These are phyloP conservation scores for Phytophthora palmivora DNA, from an alignment of 352 stramenopile genomes.

Conservation along the genomic window DNA sequence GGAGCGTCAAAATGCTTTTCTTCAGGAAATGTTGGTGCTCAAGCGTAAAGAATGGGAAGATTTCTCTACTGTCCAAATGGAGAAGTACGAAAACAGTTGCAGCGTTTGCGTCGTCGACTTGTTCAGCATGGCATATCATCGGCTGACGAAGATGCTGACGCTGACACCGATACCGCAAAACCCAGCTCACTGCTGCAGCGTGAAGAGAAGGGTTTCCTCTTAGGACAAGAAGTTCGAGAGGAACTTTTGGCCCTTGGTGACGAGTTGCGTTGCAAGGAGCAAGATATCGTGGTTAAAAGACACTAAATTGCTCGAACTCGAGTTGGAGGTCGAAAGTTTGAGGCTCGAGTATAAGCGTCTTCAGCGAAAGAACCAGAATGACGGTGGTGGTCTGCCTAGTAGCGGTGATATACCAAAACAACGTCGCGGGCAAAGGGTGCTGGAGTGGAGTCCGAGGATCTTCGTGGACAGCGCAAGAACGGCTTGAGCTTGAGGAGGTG, in stretches of 20 bases:
- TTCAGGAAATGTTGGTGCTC: slow-evolving; percentile 65
- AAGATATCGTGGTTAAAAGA: slow-evolving; percentile 64
- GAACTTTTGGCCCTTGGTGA: slow-evolving; percentile 50
- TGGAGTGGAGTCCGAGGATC: slow-evolving; percentile 8
- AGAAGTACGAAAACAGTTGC: slow-evolving; percentile 61
- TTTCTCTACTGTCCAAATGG: slow-evolving; percentile 52
- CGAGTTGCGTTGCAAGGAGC: slow-evolving; percentile 60
- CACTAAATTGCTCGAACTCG: slow-evolving; percentile 67
- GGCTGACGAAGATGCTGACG: slow-evolving; percentile 15
- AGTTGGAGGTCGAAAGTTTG: slow-evolving; percentile 77
- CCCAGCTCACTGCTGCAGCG: slow-evolving; percentile 31
- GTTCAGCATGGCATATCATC: slow-evolving; percentile 38
- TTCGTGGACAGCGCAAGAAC: slow-evolving; percentile 41
- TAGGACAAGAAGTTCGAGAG: slow-evolving; percentile 50
- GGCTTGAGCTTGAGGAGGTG: slow-evolving; percentile 74
- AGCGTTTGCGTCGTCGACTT: slow-evolving; percentile 55
- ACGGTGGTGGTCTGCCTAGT: slow-evolving; percentile 1
- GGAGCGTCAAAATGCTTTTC: slow-evolving; percentile 59
- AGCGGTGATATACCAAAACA: slow-evolving; percentile 18
- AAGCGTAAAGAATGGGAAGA: slow-evolving; percentile 77
- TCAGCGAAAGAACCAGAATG: slow-evolving; percentile 45
- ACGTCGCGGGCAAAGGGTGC: slow-evolving; percentile 14
- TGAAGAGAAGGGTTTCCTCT: slow-evolving; percentile 62
- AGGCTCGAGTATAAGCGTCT: slow-evolving; percentile 65
- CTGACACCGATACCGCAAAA: slow-evolving; percentile 13